A percentile compares a stretch with the other conserved stretches of the same genome.
These are phyloP conservation scores for Aureobasidium lini DNA, from an alignment of 2,329 filamentous ascomycete genomes.

Conservation along the genomic window DNA sequence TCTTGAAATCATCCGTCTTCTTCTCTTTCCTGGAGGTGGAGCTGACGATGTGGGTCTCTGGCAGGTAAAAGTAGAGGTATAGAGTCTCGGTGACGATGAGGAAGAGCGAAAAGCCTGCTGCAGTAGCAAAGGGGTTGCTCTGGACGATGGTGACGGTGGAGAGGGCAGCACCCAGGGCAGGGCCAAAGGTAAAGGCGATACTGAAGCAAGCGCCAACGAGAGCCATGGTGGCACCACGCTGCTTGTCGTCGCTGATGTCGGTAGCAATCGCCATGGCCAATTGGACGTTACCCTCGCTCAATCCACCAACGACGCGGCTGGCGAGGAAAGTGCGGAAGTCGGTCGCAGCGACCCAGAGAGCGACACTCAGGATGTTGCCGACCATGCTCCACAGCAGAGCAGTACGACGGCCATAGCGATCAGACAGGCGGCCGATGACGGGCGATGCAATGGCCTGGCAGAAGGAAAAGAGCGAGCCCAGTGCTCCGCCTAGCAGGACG, in stretches of 20 bases:
- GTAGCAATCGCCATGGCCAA: constrained; percentile 93
- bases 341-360: constrained; percentile 86
- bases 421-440: constrained; percentile 80
- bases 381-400: constrained; percentile 86
- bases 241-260: constrained; percentile 81
- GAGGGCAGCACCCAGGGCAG: constrained; percentile 80
- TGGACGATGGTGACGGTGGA: constrained; percentile 69
- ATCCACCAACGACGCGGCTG: constrained; percentile 82
- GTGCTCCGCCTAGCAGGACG: constrained; percentile 83
- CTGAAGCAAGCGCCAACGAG: constrained; percentile 95
- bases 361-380: constrained; percentile 86
- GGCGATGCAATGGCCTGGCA: constrained; percentile 90
- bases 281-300: constrained; percentile 96
- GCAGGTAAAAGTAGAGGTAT: constrained; percentile 77
- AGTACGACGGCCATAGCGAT: constrained; percentile 77
- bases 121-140: constrained; percentile 88
- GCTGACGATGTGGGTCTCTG: constrained; percentile 64
- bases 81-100: constrained; percentile 80
- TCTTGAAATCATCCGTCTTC: constrained; percentile 15
- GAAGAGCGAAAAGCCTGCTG: constrained; percentile 77
- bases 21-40: constrained; percentile 14
- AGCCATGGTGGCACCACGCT: constrained; percentile 87
- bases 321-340: constrained; percentile 95
- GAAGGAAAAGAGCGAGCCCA: constrained; percentile 88
- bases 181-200: constrained; percentile 93